Base-by-base conservation (phyloP, 1,139 yeast species). In the Kurtzmaniella quercitrusa region DNA sequence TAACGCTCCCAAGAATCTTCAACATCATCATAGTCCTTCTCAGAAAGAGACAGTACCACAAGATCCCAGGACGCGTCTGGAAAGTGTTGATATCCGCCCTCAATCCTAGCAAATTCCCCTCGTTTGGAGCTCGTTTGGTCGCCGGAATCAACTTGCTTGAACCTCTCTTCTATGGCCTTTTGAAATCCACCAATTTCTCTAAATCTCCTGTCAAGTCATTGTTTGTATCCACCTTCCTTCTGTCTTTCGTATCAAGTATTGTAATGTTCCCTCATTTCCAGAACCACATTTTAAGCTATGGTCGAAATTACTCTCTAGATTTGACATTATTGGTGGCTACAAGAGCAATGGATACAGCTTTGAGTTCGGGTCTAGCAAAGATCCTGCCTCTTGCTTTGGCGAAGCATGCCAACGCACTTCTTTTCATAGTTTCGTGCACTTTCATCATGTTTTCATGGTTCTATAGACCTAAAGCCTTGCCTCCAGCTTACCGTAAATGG, bases 401-500 rank as follows among this genome's bases (percentile, higher is more conserved):
- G 8, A 42, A 40, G 1, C 38, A 41, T 8, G 72, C 70, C 3
- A 71, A 67, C 48, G 69, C 60, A 0, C 44, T 53, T 2, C 51
- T 66, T 31, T 67, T 67, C 41, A 56, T 62, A 17, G 56, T 48
- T 1, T 59, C 70, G 27, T 56, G 66, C 49, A 46, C 62, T 11
- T 55, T 59, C 17, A 66, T 67, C 38, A 67, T 67, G 73, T 65
- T 53, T 47, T 51, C 65, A 24, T 67, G 73, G 73, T 66, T 67
- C 48, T 66, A 48, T 47, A 43, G 55, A 38, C 70, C 70, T 2
- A 52, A 58, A 7, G 50, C 53, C 16, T 52, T 67, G 21, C 72
- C 72, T 14, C 70, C 71, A 1, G 62, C 67, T n/a, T 67, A 67
- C 46, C 51, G 63, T 25, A 60, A 62, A 43, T 67, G 73, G 73